Conservation (phyloP, 129 eudicot species). For the Tanacetum coccineum region DNA sequence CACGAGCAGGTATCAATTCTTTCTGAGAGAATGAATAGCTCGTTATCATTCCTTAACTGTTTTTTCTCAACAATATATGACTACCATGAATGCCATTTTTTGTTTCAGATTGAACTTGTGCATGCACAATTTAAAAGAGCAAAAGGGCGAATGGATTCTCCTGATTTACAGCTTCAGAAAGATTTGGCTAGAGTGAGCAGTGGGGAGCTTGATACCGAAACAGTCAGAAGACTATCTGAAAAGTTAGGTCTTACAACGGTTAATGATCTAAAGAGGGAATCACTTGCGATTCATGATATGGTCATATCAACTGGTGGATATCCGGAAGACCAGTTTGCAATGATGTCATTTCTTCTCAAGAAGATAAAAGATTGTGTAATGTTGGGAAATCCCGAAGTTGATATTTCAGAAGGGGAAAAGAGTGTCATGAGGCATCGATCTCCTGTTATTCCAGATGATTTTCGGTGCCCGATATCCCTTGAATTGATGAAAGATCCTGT, state of each 20-base stretch:
- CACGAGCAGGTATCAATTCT: constrained; percentile 63
- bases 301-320: constrained; percentile 52
- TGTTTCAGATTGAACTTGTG: constrained; percentile 71
- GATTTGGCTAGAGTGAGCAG: constrained; percentile 55
- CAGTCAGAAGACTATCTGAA: constrained; percentile 70
- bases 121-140: constrained; percentile 88
- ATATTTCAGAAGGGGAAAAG: constrained; percentile 52
- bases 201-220: constrained; percentile 55
- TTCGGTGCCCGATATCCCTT: constrained; percentile 93
- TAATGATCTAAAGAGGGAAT: constrained; percentile 70
- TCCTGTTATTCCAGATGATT: constrained; percentile 95
- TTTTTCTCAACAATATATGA: background rate
- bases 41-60: background rate
- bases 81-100: background rate
- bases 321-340: constrained; percentile 67
- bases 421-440: constrained; percentile 75
- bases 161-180: constrained; percentile 59
- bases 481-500: constrained; percentile 99
- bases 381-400: constrained; percentile 45
- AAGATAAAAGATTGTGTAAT: constrained; percentile 65
- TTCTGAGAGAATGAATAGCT: background rate
- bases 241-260: constrained; percentile 64
- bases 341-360: constrained; percentile 60
- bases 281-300: constrained; percentile 72
- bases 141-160: constrained; percentile 63